Evolutionary conservation across 495 filamentous ascomycete species (phyloP).

Genomic region (Penicillium desertorum): DNA sequence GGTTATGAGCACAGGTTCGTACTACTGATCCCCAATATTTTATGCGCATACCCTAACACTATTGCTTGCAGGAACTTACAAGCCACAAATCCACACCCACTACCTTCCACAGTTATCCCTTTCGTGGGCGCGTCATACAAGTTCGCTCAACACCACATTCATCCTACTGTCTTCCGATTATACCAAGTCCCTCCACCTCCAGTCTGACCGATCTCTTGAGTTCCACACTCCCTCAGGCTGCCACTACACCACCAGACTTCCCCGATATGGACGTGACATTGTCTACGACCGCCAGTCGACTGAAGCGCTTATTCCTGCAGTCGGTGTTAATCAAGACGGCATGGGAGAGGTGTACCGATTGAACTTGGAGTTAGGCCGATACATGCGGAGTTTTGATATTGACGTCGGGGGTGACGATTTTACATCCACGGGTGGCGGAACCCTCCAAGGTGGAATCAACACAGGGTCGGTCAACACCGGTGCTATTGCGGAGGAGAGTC

Average conservation of each 20-base stretch:
- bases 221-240: constrained; percentile 90
- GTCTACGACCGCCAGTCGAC: constrained; percentile 81
- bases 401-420: constrained; percentile 84
- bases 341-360: constrained; percentile 88
- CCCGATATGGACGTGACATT: constrained; percentile 88
- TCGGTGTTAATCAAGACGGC: constrained; percentile 81
- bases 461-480: constrained; percentile 85
- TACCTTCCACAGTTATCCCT: constrained; percentile 90
- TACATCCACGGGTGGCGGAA: constrained; percentile 58
- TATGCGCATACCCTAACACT: constrained; percentile 18
- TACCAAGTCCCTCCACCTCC: constrained; percentile 90
- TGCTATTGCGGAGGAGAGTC: constrained; percentile 83
- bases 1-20: constrained; percentile 92
- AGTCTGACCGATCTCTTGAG: constrained; percentile 86
- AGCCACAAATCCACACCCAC: constrained; percentile 96
- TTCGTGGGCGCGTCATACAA: constrained; percentile 89
- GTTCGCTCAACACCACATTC: constrained; percentile 91
- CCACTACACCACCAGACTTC: constrained; percentile 83
- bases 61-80: constrained; percentile 65
- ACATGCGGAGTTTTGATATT: constrained; percentile 76
- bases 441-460: constrained; percentile 79
- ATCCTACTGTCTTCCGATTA: constrained; percentile 90
- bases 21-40: background rate
- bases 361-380: constrained; percentile 86
- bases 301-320: constrained; percentile 82